A percentile compares a stretch with the other conserved stretches of the same genome.
These are phyloP conservation scores for Curvularia verruculosa DNA, from an alignment of 2,329 filamentous ascomycete genomes.

Conservation along the genomic window DNA sequence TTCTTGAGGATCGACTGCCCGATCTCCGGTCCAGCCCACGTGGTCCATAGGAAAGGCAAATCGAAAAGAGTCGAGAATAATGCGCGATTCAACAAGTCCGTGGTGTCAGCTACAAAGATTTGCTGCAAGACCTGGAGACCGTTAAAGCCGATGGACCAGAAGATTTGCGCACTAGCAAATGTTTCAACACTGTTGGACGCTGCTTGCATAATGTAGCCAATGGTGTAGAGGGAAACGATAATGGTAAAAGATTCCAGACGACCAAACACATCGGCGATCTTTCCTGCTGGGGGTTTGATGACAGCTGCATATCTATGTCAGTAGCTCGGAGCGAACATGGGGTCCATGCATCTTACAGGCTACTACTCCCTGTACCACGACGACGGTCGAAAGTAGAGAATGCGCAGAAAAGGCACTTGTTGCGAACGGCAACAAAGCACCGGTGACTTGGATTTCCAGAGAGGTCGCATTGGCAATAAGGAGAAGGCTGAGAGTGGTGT, in stretches of 20 bases:
- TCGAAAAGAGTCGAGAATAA: conserved; percentile 65
- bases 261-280: conserved; percentile 67
- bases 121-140: conserved; percentile 67
- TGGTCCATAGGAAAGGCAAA: conserved; percentile 65
- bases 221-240: conserved; percentile 59
- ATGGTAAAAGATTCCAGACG: conserved; percentile 65
- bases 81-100: conserved; percentile 63
- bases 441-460: conserved; percentile 69
- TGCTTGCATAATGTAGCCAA: conserved; percentile 65
- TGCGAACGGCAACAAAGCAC: conserved; percentile 66
- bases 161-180: conserved; percentile 61
- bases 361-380: conserved; percentile 68
- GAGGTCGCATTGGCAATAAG: conserved; percentile 70
- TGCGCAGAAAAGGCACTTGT: conserved; percentile 70
- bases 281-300: conserved; percentile 66
- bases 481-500: conserved; percentile 42
- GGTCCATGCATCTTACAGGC: conserved; percentile 38
- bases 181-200: conserved; percentile 61
- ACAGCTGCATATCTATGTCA: conserved; percentile 49
- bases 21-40: conserved; percentile 65
- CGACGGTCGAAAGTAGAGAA: conserved; percentile 68
- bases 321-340: background rate
- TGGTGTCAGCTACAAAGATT: conserved; percentile 69
- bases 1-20: conserved; percentile 55
- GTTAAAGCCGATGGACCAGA: conserved; percentile 66